These are phyloP conservation scores for Botrytis medusae DNA, from an alignment of 2,329 filamentous ascomycete genomes.

Conservation along the genomic window DNA sequence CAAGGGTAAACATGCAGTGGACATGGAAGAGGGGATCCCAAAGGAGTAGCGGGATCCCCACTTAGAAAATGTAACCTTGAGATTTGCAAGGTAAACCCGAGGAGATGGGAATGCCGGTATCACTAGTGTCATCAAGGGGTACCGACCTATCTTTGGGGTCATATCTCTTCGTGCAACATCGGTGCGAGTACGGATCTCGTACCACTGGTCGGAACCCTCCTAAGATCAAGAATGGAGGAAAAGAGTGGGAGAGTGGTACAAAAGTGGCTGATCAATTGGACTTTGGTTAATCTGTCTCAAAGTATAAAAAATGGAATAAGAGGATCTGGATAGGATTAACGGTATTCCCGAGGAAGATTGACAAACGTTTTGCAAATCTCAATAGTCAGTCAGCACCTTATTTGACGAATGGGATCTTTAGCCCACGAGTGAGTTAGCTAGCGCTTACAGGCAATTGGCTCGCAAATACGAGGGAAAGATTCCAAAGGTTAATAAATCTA, in stretches of 20 bases:
- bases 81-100: neutral
- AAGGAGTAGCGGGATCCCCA: constrained; percentile 10
- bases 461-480: neutral
- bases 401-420: neutral
- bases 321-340: neutral
- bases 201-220: neutral
- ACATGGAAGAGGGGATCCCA: neutral
- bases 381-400: constrained; percentile 6
- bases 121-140: neutral
- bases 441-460: neutral
- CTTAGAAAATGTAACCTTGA: neutral
- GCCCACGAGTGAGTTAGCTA: neutral
- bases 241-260: neutral
- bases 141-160: neutral
- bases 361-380: neutral
- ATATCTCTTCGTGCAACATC: neutral
- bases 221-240: neutral
- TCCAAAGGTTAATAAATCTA: neutral
- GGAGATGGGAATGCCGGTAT: constrained; percentile 1
- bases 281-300: neutral
- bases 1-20: neutral
- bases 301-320: neutral
- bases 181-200: neutral
- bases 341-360: neutral
- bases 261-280: neutral